Evolutionary conservation across 192 early-diverging fungal genomes (phyloP), one percentile per base, ranked within the genome.

Genomic region (Pilaira anomala): DNA sequence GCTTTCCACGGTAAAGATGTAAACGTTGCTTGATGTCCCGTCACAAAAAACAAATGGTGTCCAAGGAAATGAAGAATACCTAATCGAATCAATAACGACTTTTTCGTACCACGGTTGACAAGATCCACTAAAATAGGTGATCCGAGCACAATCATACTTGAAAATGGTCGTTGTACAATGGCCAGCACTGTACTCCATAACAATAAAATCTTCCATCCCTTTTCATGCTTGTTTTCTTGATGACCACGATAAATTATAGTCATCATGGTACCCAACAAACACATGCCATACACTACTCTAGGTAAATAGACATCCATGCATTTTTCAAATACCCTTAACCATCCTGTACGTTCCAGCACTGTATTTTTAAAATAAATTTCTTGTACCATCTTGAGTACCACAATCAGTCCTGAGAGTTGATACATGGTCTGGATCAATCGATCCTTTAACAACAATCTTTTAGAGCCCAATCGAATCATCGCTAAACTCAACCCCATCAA

Each of bases 1-100:
- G 91, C 76, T 22, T 88, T 85, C 92, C 93, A 97, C 62, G 96
- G 94, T 9, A 97, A 86, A n/a, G 91, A 89, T 7, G 90, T 80
- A 49, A 97, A 75, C 5, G 88, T 93, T 53, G 86, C 83, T 73
- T 98, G 97, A 69, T 98, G 97, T 9, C 93, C 94, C 1, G 95
- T 96, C 11, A 87, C 76, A 78, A 97, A 98, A 67, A 90, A 98
- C 9, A 82, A 73, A 36, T 76, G 65, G 1, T 63, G 61, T 16
- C 74, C 74, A 7, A 71, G 49, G 36, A 49, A 53, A 30, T 76
- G 65, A n/a, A 70, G 19, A 1, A 76, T 30, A n/a, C 40, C 41
- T 7, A 71, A 52, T 51, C 68, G 60, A 16, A 63, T 65, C 2
- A 50, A 2, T 0, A 70, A 48, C 2, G 50, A 63, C 3, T 22